Percentiles rank a stretch among this genome's conserved stretches.
phyloP scores from a whole-genome alignment of 352 stramenopile species.

The Proteromonas lacertae region DNA sequence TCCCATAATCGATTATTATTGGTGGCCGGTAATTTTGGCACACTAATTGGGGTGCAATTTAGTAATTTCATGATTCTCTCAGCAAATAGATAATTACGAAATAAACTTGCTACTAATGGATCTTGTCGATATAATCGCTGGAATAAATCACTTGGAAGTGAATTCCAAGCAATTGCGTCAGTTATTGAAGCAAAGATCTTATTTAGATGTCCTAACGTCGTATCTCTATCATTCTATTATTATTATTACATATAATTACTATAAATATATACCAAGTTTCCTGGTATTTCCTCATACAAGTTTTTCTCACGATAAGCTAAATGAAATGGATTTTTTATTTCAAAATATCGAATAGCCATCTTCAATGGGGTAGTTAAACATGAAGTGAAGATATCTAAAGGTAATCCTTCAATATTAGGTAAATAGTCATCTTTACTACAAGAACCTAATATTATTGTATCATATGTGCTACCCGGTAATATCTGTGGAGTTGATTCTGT shows the following conservation, averaged over 20 bases:
- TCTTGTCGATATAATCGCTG: constrained; percentile 96
- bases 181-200: constrained; percentile 99
- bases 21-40: constrained; percentile 63
- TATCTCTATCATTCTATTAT: constrained; percentile 23
- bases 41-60: constrained; percentile 47
- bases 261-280: not conserved
- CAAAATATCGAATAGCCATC: constrained; percentile 87
- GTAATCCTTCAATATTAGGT: constrained; percentile 74
- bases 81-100: constrained; percentile 77
- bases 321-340: constrained; percentile 43
- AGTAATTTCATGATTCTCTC: constrained; percentile 75
- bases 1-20: constrained; percentile 84
- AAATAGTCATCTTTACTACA: constrained; percentile 67
- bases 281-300: not conserved
- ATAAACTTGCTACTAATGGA: constrained; percentile 81
- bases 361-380: constrained; percentile 95
- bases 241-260: too few species aligned
- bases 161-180: constrained; percentile 97
- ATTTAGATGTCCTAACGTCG: constrained; percentile 80
- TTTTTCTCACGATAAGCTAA: constrained; percentile 8
- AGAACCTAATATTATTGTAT: constrained; percentile 64
- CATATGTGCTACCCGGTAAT: not conserved
- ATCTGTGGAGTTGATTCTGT: constrained; percentile 1
- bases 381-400: constrained; percentile 93
- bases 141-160: constrained; percentile 71